Conservation (phyloP, 371 early-diverging fungal species). For the Choanephora cucurbitarum region DNA sequence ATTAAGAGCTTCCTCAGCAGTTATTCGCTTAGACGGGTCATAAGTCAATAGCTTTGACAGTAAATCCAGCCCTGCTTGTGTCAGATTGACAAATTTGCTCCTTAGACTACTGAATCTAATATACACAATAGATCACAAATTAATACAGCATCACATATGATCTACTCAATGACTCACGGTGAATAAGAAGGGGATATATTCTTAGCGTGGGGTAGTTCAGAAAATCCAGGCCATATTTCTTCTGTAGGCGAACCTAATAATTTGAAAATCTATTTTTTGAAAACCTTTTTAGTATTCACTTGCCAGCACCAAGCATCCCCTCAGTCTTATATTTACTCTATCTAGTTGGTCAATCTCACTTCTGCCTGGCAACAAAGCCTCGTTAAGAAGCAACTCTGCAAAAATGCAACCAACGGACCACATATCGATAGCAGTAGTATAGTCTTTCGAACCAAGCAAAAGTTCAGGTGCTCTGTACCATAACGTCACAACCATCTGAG, state of each 20-base stretch:
- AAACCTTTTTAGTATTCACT: too few relatives aligned
- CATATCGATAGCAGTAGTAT: slow-evolving; percentile 96
- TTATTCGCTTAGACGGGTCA: slow-evolving; percentile 87
- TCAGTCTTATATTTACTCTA: slow-evolving; percentile 57
- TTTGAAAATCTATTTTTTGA: slow-evolving; percentile 80
- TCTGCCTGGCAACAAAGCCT: slow-evolving; percentile 74
- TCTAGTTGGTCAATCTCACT: slow-evolving; percentile 84
- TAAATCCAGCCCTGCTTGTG: slow-evolving; percentile 81
- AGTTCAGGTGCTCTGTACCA: slow-evolving; percentile 99
- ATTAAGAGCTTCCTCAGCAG: slow-evolving; percentile 81
- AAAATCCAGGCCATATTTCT: slow-evolving; percentile 76
- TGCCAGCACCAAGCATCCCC: too few relatives aligned
- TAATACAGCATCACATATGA: not conserved
- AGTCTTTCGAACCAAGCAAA: slow-evolving; percentile 89
- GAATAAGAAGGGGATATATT: slow-evolving; percentile 66
- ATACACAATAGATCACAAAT: not conserved
- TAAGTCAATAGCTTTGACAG: slow-evolving; percentile 80
- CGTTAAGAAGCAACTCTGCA: slow-evolving; percentile 80
- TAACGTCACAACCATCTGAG: slow-evolving; percentile 89
- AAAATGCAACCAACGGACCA: slow-evolving; percentile 98
- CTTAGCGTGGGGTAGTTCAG: slow-evolving; percentile 67
- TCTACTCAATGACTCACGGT: slow-evolving; percentile 32
- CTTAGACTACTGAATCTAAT: slow-evolving; percentile 56
- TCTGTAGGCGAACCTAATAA: slow-evolving; percentile 73
- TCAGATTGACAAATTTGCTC: slow-evolving; percentile 66